Percentiles rank a stretch among this genome's conserved stretches.
phyloP scores from a whole-genome alignment of 2,329 filamentous ascomycete species.

The Pseudogymnoascus sp. region DNA sequence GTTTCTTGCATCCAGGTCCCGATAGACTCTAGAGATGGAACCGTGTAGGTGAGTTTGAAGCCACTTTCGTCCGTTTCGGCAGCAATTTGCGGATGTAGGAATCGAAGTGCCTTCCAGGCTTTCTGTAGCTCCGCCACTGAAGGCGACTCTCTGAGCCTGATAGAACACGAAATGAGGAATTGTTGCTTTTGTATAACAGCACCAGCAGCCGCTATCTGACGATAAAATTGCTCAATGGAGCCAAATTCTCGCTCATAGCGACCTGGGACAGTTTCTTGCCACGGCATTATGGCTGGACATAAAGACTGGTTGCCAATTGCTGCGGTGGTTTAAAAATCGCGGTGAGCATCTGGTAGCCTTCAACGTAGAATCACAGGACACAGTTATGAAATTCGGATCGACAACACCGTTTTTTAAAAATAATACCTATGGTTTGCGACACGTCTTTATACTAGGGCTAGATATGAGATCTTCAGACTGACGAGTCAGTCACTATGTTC shows the following conservation, averaged over 20 bases:
- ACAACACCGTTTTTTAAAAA: background rate
- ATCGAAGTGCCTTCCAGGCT: background rate
- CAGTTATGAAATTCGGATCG: background rate
- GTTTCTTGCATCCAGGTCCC: background rate
- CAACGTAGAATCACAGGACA: background rate
- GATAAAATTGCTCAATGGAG: background rate
- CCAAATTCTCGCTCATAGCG: background rate
- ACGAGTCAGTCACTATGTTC: background rate
- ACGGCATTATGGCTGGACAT: background rate
- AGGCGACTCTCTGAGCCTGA: background rate
- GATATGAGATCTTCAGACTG: background rate
- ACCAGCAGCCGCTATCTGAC: background rate
- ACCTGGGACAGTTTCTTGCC: background rate
- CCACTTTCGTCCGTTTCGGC: background rate
- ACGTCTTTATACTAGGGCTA: background rate
- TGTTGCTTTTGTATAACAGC: background rate
- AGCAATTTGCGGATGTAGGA: background rate
- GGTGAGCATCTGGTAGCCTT: background rate
- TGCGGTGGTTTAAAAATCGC: background rate
- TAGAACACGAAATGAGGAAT: background rate
- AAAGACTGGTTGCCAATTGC: background rate
- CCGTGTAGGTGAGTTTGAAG: background rate
- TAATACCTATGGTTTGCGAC: background rate
- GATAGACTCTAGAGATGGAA: background rate
- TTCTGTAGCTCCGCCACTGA: background rate